Evolutionary conservation across 2,329 filamentous ascomycete genomes (phyloP).

Genomic region (Penicillium sp.): DNA sequence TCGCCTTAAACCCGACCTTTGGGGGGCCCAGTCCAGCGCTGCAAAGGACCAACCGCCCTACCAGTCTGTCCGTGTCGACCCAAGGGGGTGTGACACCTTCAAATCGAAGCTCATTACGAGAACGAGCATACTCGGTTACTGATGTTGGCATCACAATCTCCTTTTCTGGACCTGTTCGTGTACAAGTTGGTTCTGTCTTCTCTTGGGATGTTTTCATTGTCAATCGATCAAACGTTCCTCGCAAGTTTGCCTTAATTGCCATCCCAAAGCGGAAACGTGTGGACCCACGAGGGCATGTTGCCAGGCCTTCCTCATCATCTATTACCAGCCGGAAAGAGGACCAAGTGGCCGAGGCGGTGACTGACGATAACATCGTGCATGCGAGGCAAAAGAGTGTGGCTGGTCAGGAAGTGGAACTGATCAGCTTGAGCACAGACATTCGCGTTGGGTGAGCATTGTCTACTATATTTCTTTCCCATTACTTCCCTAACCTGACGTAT

Average conservation of each 20-base stretch:
- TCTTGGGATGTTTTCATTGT: constrained; percentile 51
- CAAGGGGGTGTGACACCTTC: constrained; percentile 15
- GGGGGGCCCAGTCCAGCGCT: constrained; percentile 40
- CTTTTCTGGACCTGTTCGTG: constrained; percentile 45
- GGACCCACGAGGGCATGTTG: constrained; percentile 35
- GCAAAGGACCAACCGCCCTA: constrained; percentile 39
- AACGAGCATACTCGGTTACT: constrained; percentile 32
- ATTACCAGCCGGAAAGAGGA: constrained; percentile 27
- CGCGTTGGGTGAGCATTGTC: constrained; percentile 45
- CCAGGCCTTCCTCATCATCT: constrained; percentile 42
- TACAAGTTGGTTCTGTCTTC: constrained; percentile 47
- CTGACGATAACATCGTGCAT: constrained; percentile 50
- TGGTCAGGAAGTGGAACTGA: constrained; percentile 45
- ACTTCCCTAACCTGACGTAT: constrained; percentile 4
- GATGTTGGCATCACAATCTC: constrained; percentile 47
- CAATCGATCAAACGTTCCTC: constrained; percentile 47
- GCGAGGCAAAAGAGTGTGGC: constrained; percentile 45
- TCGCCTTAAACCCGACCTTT: constrained; percentile 41
- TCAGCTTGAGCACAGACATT: constrained; percentile 51
- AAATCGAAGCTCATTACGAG: constrained; percentile 30
- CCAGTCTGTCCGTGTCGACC: constrained; percentile 35
- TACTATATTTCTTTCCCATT: neutral
- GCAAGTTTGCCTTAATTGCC: constrained; percentile 48
- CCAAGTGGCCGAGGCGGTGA: constrained; percentile 45
- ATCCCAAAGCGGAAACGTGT: constrained; percentile 43